Evolutionary conservation across 2,329 filamentous ascomycete species (phyloP).

Genomic region (Alternaria longipes): DNA sequence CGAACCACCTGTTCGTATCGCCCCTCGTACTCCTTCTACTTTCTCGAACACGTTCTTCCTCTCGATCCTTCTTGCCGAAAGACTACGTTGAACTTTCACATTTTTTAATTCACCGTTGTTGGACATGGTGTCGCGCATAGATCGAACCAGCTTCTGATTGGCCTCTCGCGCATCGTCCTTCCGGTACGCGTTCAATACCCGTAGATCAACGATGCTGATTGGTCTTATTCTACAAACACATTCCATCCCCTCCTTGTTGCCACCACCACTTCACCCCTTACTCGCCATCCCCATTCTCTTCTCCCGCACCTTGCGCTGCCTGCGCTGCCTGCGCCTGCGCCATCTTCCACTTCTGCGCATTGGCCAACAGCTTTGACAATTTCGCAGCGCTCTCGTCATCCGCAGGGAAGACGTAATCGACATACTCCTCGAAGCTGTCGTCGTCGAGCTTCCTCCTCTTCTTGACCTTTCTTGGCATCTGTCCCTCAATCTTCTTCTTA

Average conservation of each 20-base stretch:
- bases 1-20: no score
- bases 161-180: no score
- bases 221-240: accelerated
- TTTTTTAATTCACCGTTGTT: no score
- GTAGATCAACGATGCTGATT: no score
- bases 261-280: not conserved
- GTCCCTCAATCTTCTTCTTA: constrained; percentile 82
- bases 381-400: constrained; percentile 89
- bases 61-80: no score
- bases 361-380: constrained; percentile 82
- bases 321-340: constrained; percentile 39
- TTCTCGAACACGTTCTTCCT: no score
- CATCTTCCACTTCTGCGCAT: constrained; percentile 89
- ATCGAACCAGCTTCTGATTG: no score
- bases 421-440: constrained; percentile 93
- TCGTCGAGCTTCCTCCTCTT: constrained; percentile 91
- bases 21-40: no score
- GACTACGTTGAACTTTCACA: no score
- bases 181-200: no score
- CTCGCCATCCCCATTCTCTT: constrained; percentile 2
- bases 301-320: constrained; percentile 18
- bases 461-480: constrained; percentile 94
- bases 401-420: constrained; percentile 96
- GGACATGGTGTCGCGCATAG: no score
- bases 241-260: accelerated